Evolutionary conservation across 768 basidiomycete species (phyloP), one percentile per base, ranked within the genome.

Genomic region (Lanmaoa rubissima): DNA sequence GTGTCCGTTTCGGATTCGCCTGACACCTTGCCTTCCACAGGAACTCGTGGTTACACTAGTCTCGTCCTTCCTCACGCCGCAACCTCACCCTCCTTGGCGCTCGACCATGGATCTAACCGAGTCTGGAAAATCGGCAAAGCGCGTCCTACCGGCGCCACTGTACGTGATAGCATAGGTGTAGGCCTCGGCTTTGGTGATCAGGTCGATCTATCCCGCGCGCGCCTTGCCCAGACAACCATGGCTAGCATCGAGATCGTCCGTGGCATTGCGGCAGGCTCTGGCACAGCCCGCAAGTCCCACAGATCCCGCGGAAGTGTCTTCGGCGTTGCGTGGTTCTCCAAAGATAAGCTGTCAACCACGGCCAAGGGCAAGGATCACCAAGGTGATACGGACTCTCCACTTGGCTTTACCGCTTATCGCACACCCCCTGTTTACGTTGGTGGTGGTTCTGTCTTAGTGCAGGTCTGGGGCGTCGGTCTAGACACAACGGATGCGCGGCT

Each of bases 141-240:
- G 13, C 52, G 53, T 8, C 53, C 54, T 24, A 11, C 51, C 0
- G 52, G 60, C 13, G 39, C 58, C n/a, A 62, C 59, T 12, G 52
- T 71, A 10, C 57, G 67, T 13, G 64, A 69, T 48, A 66, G 48
- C 39, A 56, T 71, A 35, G 62, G 70, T 12, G 39, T 42, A 2
- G 68, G 72, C 36, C 64, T 72, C 19, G 72, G 70, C 5, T 45
- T 72, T 0, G 72, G 74, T 14, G 80, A 85, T 3, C 81, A 78
- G 47, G 73, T 94, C 16, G 91, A 96, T 71, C 75, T 93, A 42
- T 86, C 90, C 2, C 79, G 80, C 12, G 81, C 85, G 17, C 92
- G 93, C 4, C 74, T 92, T 12, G 93, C 92, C 8, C 89, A 92
- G 68, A 87, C 86, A 7, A 92, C 89, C 5, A 95, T 97, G 93